Percentiles rank a stretch among this genome's conserved stretches.
Evolutionary conservation across 176 grass and related monocot genomes (phyloP).

Genomic region (Oryza rufipogon): DNA sequence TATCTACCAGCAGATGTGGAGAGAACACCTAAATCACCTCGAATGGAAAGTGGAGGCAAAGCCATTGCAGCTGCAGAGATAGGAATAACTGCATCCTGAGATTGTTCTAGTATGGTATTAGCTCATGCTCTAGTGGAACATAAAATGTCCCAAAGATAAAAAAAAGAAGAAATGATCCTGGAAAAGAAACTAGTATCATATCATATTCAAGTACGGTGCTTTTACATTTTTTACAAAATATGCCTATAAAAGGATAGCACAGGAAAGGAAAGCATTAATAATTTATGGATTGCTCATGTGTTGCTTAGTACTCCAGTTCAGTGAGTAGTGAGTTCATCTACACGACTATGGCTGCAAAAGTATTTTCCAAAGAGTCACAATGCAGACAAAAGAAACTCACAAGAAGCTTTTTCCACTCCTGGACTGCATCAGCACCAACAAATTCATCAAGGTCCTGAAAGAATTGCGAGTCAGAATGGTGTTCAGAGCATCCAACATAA

Average conservation of each 20-base stretch:
- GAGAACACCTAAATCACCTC: slow-evolving; percentile 79
- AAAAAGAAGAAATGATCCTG: not conserved
- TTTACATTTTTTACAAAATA: not conserved
- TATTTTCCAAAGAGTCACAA: slow-evolving; percentile 7
- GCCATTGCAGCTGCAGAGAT: slow-evolving; percentile 92
- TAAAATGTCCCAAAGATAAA: slow-evolving; percentile 6
- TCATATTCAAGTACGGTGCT: not conserved
- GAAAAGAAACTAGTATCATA: not conserved
- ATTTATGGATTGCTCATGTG: not conserved
- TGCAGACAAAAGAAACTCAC: slow-evolving; percentile 46
- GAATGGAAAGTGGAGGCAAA: slow-evolving; percentile 92
- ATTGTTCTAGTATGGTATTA: slow-evolving; percentile 40
- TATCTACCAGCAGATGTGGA: slow-evolving; percentile 82
- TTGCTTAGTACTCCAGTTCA: not conserved
- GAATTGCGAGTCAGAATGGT: slow-evolving; percentile 2
- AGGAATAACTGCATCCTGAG: slow-evolving; percentile 85
- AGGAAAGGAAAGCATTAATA: not conserved
- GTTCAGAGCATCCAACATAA: not conserved
- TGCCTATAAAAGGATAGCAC: not conserved
- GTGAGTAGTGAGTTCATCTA: slow-evolving; percentile 21
- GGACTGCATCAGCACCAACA: slow-evolving; percentile 68
- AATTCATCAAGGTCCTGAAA: slow-evolving; percentile 87
- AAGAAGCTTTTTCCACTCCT: slow-evolving; percentile 94
- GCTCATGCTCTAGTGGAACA: slow-evolving; percentile 4
- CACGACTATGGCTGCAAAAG: not conserved